phyloP scores from a whole-genome alignment of 2,329 filamentous ascomycete genomes.

The Beauveria sp. region DNA sequence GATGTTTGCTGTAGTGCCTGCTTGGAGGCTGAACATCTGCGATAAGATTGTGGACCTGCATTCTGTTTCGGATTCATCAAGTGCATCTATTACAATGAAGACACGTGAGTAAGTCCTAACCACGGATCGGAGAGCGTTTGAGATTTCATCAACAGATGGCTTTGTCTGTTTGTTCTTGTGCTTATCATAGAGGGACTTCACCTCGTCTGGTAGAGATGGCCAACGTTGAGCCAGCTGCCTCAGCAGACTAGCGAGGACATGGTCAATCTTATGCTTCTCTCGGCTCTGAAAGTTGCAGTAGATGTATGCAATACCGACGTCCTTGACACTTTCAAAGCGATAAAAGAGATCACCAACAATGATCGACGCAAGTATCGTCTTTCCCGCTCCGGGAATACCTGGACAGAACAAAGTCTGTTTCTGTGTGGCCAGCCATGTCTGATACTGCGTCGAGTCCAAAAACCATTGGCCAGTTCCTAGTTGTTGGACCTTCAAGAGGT shows the following conservation, averaged over 20 bases:
- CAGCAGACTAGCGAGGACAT: constrained; percentile 27
- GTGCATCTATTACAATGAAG: constrained; percentile 18
- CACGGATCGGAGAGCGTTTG: background rate
- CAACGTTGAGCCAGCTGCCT: constrained; percentile 27
- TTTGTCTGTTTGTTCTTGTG: background rate
- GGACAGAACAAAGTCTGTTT: constrained; percentile 30
- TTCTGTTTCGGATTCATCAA: constrained; percentile 17
- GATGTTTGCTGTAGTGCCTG: background rate
- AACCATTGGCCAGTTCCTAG: too few relatives aligned
- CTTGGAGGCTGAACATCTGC: background rate
- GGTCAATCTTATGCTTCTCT: constrained; percentile 26
- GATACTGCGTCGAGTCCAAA: too few relatives aligned
- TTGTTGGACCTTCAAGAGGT: constrained; percentile 15
- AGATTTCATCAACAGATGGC: too few relatives aligned
- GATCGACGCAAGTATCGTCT: too few relatives aligned
- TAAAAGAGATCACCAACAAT: too few relatives aligned
- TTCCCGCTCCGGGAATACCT: constrained; percentile 16
- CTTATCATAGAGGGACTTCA: constrained; percentile 19
- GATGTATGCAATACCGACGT: too few relatives aligned
- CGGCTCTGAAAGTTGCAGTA: constrained; percentile 15
- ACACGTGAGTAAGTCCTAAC: background rate
- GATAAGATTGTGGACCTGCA: constrained; percentile 4
- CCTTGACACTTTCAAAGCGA: too few relatives aligned
- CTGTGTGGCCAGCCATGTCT: background rate
- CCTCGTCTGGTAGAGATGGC: constrained; percentile 17